Conservation (phyloP, 164 flowering plant genomes). For the Tetracentron sinense region DNA sequence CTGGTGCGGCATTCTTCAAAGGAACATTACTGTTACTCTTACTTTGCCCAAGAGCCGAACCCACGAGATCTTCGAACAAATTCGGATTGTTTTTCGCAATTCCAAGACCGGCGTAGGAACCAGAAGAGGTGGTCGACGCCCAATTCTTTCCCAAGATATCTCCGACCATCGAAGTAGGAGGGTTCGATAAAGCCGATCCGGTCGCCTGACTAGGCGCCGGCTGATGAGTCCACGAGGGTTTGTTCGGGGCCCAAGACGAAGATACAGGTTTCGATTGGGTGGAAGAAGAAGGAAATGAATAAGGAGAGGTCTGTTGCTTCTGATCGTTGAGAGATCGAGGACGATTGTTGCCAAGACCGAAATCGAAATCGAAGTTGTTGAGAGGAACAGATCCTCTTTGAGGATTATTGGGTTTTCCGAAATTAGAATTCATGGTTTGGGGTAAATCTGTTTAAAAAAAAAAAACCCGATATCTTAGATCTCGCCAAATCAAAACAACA, state of each 20-base stretch:
- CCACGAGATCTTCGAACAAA: constrained; percentile 80
- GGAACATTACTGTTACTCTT: constrained; percentile 53
- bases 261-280: constrained; percentile 25
- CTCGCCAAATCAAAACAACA: too few relatives aligned
- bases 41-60: constrained; percentile 60
- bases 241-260: too few relatives aligned
- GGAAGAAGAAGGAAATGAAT: constrained; percentile 21
- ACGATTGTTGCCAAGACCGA: constrained; percentile 40
- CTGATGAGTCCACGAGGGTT: constrained; percentile 83
- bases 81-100: constrained; percentile 63
- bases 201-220: constrained; percentile 36
- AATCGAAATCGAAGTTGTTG: constrained; percentile 43
- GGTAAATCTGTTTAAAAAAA: background rate
- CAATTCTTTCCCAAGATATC: constrained; percentile 87
- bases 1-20: constrained; percentile 43
- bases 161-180: constrained; percentile 77
- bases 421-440: constrained; percentile 50
- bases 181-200: constrained; percentile 28
- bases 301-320: constrained; percentile 22
- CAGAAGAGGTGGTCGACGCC: constrained; percentile 35
- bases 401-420: constrained; percentile 24
- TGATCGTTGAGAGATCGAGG: constrained; percentile 49
- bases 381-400: constrained; percentile 23
- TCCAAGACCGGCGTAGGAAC: constrained; percentile 30
- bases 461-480: background rate